These are phyloP conservation scores for Inonotus obliquus DNA, from an alignment of 1,284 basidiomycete genomes.

Conservation along the genomic window DNA sequence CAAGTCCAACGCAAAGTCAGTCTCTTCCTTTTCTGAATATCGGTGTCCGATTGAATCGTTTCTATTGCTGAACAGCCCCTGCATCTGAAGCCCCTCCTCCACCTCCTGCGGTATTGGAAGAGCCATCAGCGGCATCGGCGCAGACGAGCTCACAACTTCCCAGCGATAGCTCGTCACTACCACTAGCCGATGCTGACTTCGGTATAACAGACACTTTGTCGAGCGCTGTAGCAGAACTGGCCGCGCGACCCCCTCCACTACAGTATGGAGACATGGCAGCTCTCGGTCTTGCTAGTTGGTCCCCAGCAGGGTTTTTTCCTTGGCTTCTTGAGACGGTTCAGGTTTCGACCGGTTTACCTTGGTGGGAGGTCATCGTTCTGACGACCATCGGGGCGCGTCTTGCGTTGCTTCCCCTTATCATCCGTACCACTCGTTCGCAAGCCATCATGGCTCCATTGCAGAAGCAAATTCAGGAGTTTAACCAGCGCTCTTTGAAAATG, in stretches of 20 bases:
- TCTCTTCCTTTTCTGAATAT: not conserved
- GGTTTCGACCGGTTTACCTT: constrained; percentile 71
- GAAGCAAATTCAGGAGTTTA: constrained; percentile 52
- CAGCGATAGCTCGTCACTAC: not conserved
- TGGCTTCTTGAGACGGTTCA: constrained; percentile 69
- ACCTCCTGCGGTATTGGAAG: not conserved
- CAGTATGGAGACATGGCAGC: constrained; percentile 78
- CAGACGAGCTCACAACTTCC: not conserved
- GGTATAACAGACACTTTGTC: not conserved
- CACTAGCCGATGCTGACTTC: not conserved
- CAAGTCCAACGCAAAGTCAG: not conserved
- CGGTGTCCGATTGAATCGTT: not conserved
- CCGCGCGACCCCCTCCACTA: constrained; percentile 32
- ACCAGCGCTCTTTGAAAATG: constrained; percentile 41
- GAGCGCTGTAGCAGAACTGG: not conserved
- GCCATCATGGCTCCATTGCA: constrained; percentile 66
- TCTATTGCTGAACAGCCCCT: not conserved
- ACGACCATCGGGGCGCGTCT: constrained; percentile 69
- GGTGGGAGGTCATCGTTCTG: constrained; percentile 81
- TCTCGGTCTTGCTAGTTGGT: constrained; percentile 64
- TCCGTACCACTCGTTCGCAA: constrained; percentile 63
- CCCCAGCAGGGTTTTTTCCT: constrained; percentile 52
- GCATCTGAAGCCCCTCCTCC: not conserved
- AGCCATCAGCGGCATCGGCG: not conserved
- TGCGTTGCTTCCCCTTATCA: constrained; percentile 64